A percentile compares a stretch with the other conserved stretches of the same genome.
Evolutionary conservation across 495 filamentous ascomycete genomes (phyloP).

Genomic region (Neurospora tetrasperma): DNA sequence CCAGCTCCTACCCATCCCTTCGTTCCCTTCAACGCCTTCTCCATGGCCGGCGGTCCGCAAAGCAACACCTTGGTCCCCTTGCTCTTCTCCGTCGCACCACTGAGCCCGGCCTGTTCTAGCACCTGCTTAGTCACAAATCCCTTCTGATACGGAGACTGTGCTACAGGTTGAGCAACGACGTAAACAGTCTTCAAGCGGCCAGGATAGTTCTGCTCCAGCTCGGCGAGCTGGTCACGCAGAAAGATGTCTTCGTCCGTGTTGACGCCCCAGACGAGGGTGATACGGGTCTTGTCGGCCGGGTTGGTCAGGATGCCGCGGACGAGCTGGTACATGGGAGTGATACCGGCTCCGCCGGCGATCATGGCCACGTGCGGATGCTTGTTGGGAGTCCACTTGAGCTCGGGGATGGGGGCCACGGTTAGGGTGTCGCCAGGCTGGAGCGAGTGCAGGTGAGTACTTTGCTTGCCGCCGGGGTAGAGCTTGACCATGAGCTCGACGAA

Average conservation of each 20-base stretch:
- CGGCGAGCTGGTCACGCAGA: slow-evolving; percentile 42
- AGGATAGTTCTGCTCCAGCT: slow-evolving; percentile 42
- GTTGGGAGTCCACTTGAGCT: slow-evolving; percentile 46
- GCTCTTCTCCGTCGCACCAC: slow-evolving; percentile 17
- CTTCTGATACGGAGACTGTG: slow-evolving; percentile 33
- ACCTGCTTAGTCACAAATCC: slow-evolving; percentile 49
- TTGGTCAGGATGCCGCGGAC: slow-evolving; percentile 50
- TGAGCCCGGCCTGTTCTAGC: slow-evolving; percentile 37
- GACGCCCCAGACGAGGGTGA: slow-evolving; percentile 56
- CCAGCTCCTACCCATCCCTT: slow-evolving; percentile 10
- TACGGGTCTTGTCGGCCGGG: slow-evolving; percentile 49
- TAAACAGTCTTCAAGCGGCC: slow-evolving; percentile 50
- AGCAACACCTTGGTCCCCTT: slow-evolving; percentile 47
- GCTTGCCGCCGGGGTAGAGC: slow-evolving; percentile 52
- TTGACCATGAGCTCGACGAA: slow-evolving; percentile 52
- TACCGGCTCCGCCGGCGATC: slow-evolving; percentile 54
- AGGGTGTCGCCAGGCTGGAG: slow-evolving; percentile 49
- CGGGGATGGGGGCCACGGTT: slow-evolving; percentile 41
- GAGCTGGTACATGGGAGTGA: slow-evolving; percentile 55
- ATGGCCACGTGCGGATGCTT: slow-evolving; percentile 44
- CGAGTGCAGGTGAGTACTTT: slow-evolving; percentile 50
- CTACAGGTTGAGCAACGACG: slow-evolving; percentile 41
- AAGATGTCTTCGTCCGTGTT: slow-evolving; percentile 55
- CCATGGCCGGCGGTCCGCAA: slow-evolving; percentile 56
- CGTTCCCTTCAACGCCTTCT: slow-evolving; percentile 42